A percentile compares a stretch with the other conserved stretches of the same genome.
Conservation (phyloP, 345 rosid genomes). For the Xanthoceras sorbifolium region DNA sequence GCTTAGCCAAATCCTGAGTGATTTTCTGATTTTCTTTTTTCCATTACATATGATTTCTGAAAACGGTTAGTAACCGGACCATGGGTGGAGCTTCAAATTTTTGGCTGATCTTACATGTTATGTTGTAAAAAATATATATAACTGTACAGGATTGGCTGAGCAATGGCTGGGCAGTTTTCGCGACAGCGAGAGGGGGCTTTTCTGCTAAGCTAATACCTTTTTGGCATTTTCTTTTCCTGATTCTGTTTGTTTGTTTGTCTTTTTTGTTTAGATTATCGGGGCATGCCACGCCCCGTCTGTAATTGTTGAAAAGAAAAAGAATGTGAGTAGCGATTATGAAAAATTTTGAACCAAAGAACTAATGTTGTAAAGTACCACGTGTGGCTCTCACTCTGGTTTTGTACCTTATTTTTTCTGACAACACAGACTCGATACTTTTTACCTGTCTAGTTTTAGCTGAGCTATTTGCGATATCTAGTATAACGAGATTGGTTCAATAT, state of each 20-base stretch:
- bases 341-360: slow-evolving; percentile 12
- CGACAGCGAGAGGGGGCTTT: slow-evolving; percentile 18
- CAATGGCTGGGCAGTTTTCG: slow-evolving; percentile 14
- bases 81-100: slow-evolving; percentile 45
- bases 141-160: slow-evolving; percentile 27
- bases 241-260: neutral
- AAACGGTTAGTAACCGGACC: slow-evolving; percentile 21
- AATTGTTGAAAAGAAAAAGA: slow-evolving; percentile 9
- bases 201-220: slow-evolving; percentile 7
- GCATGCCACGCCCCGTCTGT: neutral
- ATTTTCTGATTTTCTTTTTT: slow-evolving; percentile 17
- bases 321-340: slow-evolving; percentile 12
- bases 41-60: slow-evolving; percentile 1
- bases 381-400: neutral
- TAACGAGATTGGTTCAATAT: neutral
- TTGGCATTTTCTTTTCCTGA: neutral
- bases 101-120: slow-evolving; percentile 31
- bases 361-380: neutral
- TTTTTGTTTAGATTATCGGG: neutral
- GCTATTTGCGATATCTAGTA: too few relatives aligned
- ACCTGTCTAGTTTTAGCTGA: neutral
- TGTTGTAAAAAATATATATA: slow-evolving; percentile 7
- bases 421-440: neutral
- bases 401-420: neutral
- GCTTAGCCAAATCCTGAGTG: slow-evolving; percentile 17